Conservation (phyloP, 495 filamentous ascomycete genomes). For the Achaetomiella virescens region DNA sequence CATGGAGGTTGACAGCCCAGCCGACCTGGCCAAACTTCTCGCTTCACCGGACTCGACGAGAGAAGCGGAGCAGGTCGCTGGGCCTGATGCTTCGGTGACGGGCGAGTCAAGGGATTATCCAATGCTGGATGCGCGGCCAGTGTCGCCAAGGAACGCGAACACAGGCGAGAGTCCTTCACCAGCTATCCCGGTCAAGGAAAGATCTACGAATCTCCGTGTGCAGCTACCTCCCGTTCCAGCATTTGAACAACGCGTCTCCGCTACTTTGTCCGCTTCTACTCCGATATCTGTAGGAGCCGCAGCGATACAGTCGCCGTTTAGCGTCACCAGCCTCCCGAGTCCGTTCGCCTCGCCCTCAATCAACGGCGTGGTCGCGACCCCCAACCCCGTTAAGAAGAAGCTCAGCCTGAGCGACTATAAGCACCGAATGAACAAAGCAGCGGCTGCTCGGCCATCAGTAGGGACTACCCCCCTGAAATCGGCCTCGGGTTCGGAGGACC, state of each 20-base stretch:
- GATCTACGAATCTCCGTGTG: conserved; percentile 43
- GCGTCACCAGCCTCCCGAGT: conserved; percentile 27
- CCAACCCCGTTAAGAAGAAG: conserved; percentile 64
- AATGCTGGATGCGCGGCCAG: conserved; percentile 22
- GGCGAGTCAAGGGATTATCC: conserved; percentile 18
- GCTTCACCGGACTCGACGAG: conserved; percentile 17
- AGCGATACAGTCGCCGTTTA: conserved; percentile 49
- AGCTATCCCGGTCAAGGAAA: conserved; percentile 27
- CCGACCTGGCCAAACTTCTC: conserved; percentile 9
- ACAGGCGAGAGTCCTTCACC: conserved; percentile 5
- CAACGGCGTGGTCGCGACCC: conserved; percentile 41
- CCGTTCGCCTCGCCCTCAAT: conserved; percentile 40
- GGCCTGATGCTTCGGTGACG: conserved; percentile 3
- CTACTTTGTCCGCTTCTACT: conserved; percentile 32
- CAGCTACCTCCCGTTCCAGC: conserved; percentile 45
- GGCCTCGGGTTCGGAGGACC: conserved; percentile 31
- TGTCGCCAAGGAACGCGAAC: conserved; percentile 8
- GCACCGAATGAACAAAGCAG: conserved; percentile 43
- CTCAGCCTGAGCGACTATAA: conserved; percentile 69
- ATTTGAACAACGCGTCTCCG: conserved; percentile 27
- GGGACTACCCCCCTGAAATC: conserved; percentile 32
- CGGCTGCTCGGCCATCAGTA: conserved; percentile 35
- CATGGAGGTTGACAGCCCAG: conserved; percentile 33
- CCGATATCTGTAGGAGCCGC: conserved; percentile 40
- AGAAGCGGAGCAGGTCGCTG: conserved; percentile 14